These are phyloP conservation scores for Cystobasidium pallidum DNA, from an alignment of 1,284 basidiomycete genomes.

Conservation along the genomic window DNA sequence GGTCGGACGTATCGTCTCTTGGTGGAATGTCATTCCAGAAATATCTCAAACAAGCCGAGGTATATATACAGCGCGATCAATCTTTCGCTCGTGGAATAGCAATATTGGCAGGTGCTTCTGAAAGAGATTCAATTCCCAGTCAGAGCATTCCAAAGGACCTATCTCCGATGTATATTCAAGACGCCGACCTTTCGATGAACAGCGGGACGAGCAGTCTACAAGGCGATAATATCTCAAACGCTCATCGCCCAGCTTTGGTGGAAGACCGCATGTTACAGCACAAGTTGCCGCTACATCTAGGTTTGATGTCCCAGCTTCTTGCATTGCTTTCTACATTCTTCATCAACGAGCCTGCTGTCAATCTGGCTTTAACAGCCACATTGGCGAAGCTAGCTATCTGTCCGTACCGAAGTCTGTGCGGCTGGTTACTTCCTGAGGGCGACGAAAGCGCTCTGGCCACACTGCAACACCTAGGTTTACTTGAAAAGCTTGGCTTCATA, in stretches of 20 bases:
- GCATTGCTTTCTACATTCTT: constrained; percentile 77
- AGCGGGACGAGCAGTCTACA: constrained; percentile 44
- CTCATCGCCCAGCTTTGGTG: constrained; percentile 6
- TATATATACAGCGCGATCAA: constrained; percentile 10
- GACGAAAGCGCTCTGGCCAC: not conserved
- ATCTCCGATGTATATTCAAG: not conserved
- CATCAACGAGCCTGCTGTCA: constrained; percentile 79
- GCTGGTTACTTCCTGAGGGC: constrained; percentile 66
- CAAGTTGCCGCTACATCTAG: constrained; percentile 6
- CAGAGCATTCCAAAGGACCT: not conserved
- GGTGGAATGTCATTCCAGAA: constrained; percentile 1
- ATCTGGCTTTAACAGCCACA: constrained; percentile 83
- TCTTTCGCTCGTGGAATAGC: constrained; percentile 2
- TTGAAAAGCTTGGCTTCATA: not conserved
- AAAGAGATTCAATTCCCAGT: not conserved
- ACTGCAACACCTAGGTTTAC: not conserved
- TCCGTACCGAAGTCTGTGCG: constrained; percentile 79
- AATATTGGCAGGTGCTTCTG: not conserved
- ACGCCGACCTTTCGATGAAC: constrained; percentile 1
- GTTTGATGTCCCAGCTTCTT: constrained; percentile 62
- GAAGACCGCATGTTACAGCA: constrained; percentile 40
- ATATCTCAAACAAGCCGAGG: constrained; percentile 5
- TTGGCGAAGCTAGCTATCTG: constrained; percentile 77
- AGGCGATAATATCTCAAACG: constrained; percentile 28
- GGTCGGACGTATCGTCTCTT: not conserved